These are phyloP conservation scores for Neopestalotiopsis rosae DNA, from an alignment of 2,329 filamentous ascomycete species.

Conservation along the genomic window DNA sequence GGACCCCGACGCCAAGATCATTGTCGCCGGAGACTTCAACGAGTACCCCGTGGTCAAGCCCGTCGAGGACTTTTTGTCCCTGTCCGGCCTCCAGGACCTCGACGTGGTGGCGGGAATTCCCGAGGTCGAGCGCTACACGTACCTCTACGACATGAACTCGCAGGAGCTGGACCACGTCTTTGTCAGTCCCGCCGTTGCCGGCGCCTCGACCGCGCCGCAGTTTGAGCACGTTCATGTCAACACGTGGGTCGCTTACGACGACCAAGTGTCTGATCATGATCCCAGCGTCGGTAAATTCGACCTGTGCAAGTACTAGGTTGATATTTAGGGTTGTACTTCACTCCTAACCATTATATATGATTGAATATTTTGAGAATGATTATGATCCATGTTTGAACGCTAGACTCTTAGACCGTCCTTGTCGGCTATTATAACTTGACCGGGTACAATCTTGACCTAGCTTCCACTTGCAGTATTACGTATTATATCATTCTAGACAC, in stretches of 20 bases:
- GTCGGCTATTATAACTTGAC: no score
- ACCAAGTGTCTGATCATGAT: constrained; percentile 71
- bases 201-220: constrained; percentile 38
- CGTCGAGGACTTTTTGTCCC: constrained; percentile 55
- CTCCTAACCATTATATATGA: background rate
- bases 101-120: constrained; percentile 62
- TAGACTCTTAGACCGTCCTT: no score
- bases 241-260: constrained; percentile 65
- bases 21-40: constrained; percentile 74
- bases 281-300: constrained; percentile 69
- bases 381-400: no score
- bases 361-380: background rate
- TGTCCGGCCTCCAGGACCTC: constrained; percentile 64
- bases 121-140: constrained; percentile 69
- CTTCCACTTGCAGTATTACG: no score
- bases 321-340: no score
- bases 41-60: constrained; percentile 71
- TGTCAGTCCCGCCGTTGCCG: constrained; percentile 59
- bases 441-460: no score
- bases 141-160: constrained; percentile 72
- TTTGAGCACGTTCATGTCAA: constrained; percentile 76
- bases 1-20: constrained; percentile 61
- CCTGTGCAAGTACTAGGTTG: constrained; percentile 47
- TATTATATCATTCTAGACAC: no score
- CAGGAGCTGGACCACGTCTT: constrained; percentile 76